These are phyloP conservation scores for Lactarius deliciosus DNA, from an alignment of 768 basidiomycete species.

Conservation along the genomic window DNA sequence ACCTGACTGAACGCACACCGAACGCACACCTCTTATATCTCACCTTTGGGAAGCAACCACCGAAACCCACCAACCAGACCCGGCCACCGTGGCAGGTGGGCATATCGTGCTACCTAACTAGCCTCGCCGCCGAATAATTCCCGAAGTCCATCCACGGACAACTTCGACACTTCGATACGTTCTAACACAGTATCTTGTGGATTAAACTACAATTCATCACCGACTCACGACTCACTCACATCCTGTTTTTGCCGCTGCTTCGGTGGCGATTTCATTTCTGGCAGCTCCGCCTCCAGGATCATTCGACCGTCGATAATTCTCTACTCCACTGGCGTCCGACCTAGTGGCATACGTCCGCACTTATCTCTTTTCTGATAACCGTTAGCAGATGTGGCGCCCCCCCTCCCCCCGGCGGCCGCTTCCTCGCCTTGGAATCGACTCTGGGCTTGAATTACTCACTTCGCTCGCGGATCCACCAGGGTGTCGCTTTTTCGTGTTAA, in stretches of 20 bases:
- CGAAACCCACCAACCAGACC: neutral
- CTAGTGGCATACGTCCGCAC: neutral
- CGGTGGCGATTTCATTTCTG: neutral
- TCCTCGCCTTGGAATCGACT: neutral
- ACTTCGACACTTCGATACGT: too few relatives aligned
- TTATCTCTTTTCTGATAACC: neutral
- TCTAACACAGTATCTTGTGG: neutral
- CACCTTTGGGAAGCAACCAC: too few relatives aligned
- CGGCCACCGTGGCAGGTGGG: neutral
- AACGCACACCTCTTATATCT: too few relatives aligned
- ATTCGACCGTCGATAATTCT: neutral
- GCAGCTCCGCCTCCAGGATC: neutral
- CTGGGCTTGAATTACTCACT: neutral
- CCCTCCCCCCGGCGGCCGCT: neutral
- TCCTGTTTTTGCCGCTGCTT: neutral
- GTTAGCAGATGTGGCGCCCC: neutral
- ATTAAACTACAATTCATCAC: neutral
- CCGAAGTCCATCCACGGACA: neutral
- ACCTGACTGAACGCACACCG: neutral
- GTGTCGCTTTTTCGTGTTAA: neutral
- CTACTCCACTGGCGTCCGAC: neutral
- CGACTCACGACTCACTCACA: neutral
- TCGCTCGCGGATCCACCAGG: neutral
- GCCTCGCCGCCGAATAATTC: neutral
- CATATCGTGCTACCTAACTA: neutral